These are phyloP conservation scores for Emmonsia crescens DNA, from an alignment of 2,329 filamentous ascomycete species.

Conservation along the genomic window DNA sequence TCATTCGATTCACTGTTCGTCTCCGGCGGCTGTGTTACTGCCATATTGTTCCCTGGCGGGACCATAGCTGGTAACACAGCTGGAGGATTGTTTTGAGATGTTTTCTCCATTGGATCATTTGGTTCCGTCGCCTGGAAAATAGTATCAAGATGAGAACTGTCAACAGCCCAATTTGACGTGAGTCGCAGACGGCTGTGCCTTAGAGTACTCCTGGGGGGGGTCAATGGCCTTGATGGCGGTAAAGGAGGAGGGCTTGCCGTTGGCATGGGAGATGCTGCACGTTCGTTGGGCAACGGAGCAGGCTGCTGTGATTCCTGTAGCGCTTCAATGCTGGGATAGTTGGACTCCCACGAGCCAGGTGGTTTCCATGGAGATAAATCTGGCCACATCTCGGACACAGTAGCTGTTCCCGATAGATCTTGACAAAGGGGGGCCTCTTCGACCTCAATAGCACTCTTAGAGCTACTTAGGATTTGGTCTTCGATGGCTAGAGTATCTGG, in stretches of 20 bases:
- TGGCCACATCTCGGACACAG: constrained; percentile 10
- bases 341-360: background rate
- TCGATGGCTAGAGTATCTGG: no score
- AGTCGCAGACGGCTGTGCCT: background rate
- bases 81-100: background rate
- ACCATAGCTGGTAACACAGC: background rate
- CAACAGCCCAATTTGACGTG: background rate
- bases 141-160: background rate
- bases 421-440: constrained; percentile 1
- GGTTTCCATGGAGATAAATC: constrained; percentile 5
- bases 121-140: background rate
- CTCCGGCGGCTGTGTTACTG: background rate
- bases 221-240: background rate
- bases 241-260: background rate
- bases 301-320: background rate
- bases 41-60: background rate
- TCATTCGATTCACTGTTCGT: background rate
- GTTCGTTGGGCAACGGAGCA: background rate
- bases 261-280: background rate
- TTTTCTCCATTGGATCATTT: background rate
- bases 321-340: background rate
- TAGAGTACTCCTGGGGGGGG: background rate
- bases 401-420: constrained; percentile 3
- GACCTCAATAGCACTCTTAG: constrained; percentile 6
- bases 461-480: background rate